These are phyloP conservation scores for Bifiguratus adelaidae DNA, from an alignment of 192 early-diverging fungal genomes.

Conservation along the genomic window DNA sequence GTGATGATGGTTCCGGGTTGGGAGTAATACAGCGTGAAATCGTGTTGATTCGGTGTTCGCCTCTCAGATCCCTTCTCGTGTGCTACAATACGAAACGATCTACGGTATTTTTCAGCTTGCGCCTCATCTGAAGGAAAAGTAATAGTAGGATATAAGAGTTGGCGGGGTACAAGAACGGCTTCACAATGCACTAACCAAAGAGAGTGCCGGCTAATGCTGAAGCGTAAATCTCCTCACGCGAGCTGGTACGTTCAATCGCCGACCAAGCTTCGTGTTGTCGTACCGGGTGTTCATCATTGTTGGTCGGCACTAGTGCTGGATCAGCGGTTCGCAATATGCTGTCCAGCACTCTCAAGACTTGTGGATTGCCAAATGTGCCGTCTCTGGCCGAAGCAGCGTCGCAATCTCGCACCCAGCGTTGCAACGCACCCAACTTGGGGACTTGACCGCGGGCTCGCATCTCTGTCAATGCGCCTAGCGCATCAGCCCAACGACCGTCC, in stretches of 20 bases:
- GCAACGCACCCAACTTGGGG: constrained; percentile 48
- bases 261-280: constrained; percentile 26
- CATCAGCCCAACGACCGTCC: constrained; percentile 45
- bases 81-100: constrained; percentile 34
- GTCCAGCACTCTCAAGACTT: constrained; percentile 47
- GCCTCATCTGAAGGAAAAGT: constrained; percentile 11
- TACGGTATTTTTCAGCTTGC: constrained; percentile 14
- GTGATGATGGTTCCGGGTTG: constrained; percentile 35
- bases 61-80: constrained; percentile 43
- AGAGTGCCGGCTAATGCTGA: constrained; percentile 9
- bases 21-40: constrained; percentile 47
- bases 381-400: constrained; percentile 46
- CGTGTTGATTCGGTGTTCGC: constrained; percentile 44
- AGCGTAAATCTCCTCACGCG: constrained; percentile 16
- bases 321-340: constrained; percentile 52
- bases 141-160: not conserved
- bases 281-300: constrained; percentile 11
- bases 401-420: constrained; percentile 62
- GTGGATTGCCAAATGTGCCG: constrained; percentile 21
- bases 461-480: constrained; percentile 31
- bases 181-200: constrained; percentile 21
- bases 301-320: constrained; percentile 32
- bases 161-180: not conserved
- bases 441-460: constrained; percentile 33
- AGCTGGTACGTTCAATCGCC: constrained; percentile 16